Base-by-base conservation (phyloP, 179 eudicot species). In the Camellia oleifera region DNA sequence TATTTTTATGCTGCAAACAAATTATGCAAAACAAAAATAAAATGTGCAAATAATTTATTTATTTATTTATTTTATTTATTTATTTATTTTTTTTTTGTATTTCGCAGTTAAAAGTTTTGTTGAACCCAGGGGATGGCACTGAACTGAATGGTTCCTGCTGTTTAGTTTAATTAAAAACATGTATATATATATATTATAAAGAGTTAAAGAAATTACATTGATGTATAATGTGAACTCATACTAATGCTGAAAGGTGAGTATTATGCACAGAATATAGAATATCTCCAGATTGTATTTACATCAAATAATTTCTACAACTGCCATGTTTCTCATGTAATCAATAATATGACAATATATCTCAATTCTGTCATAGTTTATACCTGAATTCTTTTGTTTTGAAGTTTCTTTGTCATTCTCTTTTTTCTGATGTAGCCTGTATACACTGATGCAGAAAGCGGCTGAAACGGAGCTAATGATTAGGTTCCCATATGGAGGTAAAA, bases 401-500 rank as follows among this genome's bases (percentile, higher is more conserved):
- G 3, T 75, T 75, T n/a, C 46, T 73, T 12, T 40, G 12, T 46
- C 18, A 5, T 20, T 18, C 20, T 32, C 32, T 32, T 23, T 52
- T 46, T 42, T 26, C 69, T 65, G 20, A 74, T 50, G 54, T 23
- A 63, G 63, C 14, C 66, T 75, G 15, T 26, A 17, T 32, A 44
- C 45, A 14, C 60, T 72, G 69, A 70, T 82, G 73, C 86, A 91
- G 94, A 89, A 87, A 79, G 94, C 94, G 50, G 90, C 94, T 80
- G 94, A 91, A 75, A 88, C 90, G 15, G 94, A 91, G 84, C 83
- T 91, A 74, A 79, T 91, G 77, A 85, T 90, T 42, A 91, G 85
- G 76, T 91, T 85, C 74, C 90, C 94, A 62, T 91, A 91, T 77
- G 94, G 94, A 74, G 94, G 94, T 90, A 72, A 82, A 80, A 23